Evolutionary conservation across 2,329 filamentous ascomycete species (phyloP).

Genomic region (Lecanicillium sp.): DNA sequence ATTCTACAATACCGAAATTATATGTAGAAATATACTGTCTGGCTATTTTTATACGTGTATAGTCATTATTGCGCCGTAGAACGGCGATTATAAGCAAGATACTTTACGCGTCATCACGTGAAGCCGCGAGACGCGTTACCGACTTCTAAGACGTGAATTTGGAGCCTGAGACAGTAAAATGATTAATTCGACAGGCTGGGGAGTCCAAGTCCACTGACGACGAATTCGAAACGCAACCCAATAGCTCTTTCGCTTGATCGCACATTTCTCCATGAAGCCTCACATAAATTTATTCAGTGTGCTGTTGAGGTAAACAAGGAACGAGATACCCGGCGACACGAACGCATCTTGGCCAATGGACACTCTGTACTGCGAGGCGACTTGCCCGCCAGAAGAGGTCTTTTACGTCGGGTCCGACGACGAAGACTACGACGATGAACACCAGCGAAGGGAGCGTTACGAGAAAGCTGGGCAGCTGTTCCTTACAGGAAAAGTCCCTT

Average conservation of each 20-base stretch:
- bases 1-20: too few relatives aligned
- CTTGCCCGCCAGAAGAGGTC: conserved; percentile 34
- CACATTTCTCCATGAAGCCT: too few relatives aligned
- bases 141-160: neutral
- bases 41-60: too few relatives aligned
- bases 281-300: too few relatives aligned
- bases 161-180: neutral
- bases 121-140: conserved; percentile 21
- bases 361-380: conserved; percentile 39
- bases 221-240: too few relatives aligned
- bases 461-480: conserved; percentile 53
- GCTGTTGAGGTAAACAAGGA: too few relatives aligned
- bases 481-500: conserved; percentile 45
- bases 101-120: conserved; percentile 29
- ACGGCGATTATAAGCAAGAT: too few relatives aligned
- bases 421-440: conserved; percentile 40
- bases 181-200: conserved; percentile 1
- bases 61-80: too few relatives aligned
- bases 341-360: conserved; percentile 18
- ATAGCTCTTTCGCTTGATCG: too few relatives aligned
- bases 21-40: conserved; percentile 15
- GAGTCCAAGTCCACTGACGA: neutral
- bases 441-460: conserved; percentile 42
- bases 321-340: too few relatives aligned
- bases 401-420: conserved; percentile 51